Percentiles rank a stretch among this genome's conserved stretches.
Conservation (phyloP, 331 rosid genomes). For the Rhamnella rubrinervis region DNA sequence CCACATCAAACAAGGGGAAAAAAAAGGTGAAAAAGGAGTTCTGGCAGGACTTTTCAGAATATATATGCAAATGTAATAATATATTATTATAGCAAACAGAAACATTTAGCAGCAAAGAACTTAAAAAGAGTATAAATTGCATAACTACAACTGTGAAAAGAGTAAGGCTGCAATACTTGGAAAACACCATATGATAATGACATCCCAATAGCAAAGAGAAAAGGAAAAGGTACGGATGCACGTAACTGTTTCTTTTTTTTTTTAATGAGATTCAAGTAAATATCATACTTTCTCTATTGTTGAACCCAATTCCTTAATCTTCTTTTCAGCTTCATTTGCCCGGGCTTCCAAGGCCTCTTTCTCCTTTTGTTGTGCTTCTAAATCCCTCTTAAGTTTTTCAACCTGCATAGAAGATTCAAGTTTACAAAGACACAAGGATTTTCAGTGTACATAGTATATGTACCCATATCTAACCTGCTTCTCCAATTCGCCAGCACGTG, state of each 20-base stretch:
- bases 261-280: conserved; percentile 9
- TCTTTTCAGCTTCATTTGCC: conserved; percentile 54
- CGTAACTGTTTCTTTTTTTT: background rate
- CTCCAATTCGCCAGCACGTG: conserved; percentile 82
- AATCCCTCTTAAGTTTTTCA: conserved; percentile 53
- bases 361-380: conserved; percentile 59
- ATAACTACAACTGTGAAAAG: too few relatives aligned
- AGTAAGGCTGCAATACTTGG: background rate
- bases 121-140: too few relatives aligned
- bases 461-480: conserved; percentile 56
- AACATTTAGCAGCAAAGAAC: background rate
- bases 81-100: too few relatives aligned
- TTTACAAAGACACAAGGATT: conserved; percentile 16
- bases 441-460: background rate
- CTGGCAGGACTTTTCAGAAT: too few relatives aligned
- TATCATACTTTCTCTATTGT: conserved; percentile 64
- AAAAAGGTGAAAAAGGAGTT: too few relatives aligned
- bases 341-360: conserved; percentile 61
- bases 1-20: too few relatives aligned
- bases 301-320: conserved; percentile 45
- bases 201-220: background rate
- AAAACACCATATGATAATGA: background rate
- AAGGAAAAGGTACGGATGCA: background rate
- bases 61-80: too few relatives aligned
- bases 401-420: conserved; percentile 49